Evolutionary conservation across 495 filamentous ascomycete species (phyloP).

Genomic region (Podospora conica): DNA sequence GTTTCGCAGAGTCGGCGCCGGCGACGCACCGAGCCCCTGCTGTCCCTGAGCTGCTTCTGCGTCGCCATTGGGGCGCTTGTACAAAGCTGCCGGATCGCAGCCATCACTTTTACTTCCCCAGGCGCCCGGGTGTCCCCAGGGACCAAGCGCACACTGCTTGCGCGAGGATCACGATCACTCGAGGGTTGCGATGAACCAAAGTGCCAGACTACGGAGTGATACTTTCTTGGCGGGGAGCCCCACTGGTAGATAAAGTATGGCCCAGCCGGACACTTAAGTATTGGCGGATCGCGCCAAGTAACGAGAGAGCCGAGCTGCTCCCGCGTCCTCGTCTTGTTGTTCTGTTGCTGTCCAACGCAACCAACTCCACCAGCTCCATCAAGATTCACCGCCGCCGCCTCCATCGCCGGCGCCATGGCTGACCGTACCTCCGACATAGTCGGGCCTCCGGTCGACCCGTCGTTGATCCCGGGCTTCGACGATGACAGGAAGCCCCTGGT

Average conservation of each 20-base stretch:
- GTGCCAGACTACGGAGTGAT: too few species aligned
- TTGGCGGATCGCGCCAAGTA: too few species aligned
- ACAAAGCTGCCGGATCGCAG: neutral
- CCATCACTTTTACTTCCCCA: neutral
- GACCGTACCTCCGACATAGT: neutral
- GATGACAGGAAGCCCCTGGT: neutral
- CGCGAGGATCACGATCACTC: neutral
- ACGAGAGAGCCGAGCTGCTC: too few species aligned
- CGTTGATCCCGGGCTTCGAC: neutral
- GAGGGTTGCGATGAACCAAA: neutral
- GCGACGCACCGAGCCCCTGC: neutral
- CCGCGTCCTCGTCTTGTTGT: neutral
- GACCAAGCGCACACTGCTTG: neutral
- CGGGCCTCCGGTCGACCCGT: neutral
- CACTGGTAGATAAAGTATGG: neutral
- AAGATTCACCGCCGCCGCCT: too few species aligned
- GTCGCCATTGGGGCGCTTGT: neutral
- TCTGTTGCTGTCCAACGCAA: neutral
- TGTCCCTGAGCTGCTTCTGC: neutral
- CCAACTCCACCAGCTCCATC: neutral
- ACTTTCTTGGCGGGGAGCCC: neutral
- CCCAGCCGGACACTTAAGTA: too few species aligned
- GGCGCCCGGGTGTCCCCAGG: neutral
- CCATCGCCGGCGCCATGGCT: neutral
- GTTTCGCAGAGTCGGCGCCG: neutral